Evolutionary conservation across 2,329 filamentous ascomycete species (phyloP).

Genomic region (Aspergillus flavus): DNA sequence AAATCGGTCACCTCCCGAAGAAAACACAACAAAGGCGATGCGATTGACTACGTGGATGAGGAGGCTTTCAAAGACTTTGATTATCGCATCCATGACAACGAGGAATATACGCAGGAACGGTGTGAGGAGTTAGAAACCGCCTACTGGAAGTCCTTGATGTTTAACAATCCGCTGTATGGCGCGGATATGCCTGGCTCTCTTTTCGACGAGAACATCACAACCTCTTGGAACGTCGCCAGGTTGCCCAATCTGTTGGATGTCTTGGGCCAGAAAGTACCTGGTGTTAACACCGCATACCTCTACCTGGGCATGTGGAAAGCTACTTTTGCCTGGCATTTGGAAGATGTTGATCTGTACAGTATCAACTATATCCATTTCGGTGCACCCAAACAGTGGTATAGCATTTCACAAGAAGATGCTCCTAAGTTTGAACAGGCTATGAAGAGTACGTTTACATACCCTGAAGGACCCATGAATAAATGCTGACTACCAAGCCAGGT

Average conservation of each 20-base stretch:
- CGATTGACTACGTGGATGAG: conserved; percentile 80
- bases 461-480: neutral
- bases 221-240: conserved; percentile 92
- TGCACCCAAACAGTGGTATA: conserved; percentile 99
- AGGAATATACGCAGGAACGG: conserved; percentile 86
- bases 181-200: conserved; percentile 95
- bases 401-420: conserved; percentile 93
- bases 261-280: conserved; percentile 90
- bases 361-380: conserved; percentile 99
- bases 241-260: conserved; percentile 92
- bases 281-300: conserved; percentile 96
- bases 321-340: conserved; percentile 97
- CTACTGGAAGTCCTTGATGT: conserved; percentile 97
- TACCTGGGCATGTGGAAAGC: conserved; percentile 99
- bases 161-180: conserved; percentile 91
- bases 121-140: conserved; percentile 92
- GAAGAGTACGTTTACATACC: conserved; percentile 60
- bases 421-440: conserved; percentile 91
- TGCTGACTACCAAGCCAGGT: conserved; percentile 32
- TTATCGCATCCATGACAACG: conserved; percentile 79
- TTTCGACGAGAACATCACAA: conserved; percentile 76
- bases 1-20: conserved; percentile 82
- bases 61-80: conserved; percentile 88
- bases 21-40: conserved; percentile 80
- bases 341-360: conserved; percentile 98